Percentiles rank a stretch among this genome's conserved stretches.
Conservation (phyloP, 2,329 filamentous ascomycete genomes). For the Penicillium brevicompactum region DNA sequence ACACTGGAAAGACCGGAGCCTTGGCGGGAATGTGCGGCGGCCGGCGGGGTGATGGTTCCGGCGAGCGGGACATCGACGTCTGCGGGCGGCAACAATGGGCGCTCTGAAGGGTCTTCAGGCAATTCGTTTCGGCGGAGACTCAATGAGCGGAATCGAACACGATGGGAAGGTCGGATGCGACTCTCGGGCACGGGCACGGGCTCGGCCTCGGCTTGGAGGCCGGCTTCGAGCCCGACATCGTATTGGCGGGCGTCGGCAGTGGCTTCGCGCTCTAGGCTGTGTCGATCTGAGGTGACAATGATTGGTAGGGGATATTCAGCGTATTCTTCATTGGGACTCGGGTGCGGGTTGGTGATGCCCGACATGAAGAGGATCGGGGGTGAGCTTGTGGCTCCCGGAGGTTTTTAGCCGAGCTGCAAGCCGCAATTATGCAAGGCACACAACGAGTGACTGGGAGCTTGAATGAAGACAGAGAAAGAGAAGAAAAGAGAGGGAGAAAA, state of each 20-base stretch:
- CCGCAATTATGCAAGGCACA: slow-evolving; percentile 8
- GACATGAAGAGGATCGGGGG: slow-evolving; percentile 15
- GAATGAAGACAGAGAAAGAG: neutral
- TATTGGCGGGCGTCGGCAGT: slow-evolving; percentile 21
- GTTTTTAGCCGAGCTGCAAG: slow-evolving; percentile 5
- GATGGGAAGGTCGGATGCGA: slow-evolving; percentile 16
- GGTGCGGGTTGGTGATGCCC: slow-evolving; percentile 20
- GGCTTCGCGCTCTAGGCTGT: slow-evolving; percentile 19
- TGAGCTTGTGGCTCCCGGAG: slow-evolving; percentile 1
- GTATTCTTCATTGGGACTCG: slow-evolving; percentile 27
- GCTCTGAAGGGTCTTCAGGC: slow-evolving; percentile 5
- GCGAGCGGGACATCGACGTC: slow-evolving; percentile 17
- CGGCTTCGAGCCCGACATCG: slow-evolving; percentile 4
- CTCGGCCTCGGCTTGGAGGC: slow-evolving; percentile 4
- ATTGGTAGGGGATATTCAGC: slow-evolving; percentile 20
- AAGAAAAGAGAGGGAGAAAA: neutral
- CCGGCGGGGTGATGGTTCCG: slow-evolving; percentile 27
- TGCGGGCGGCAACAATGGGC: slow-evolving; percentile 17
- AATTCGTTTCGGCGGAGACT: slow-evolving; percentile 8
- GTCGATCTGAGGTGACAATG: slow-evolving; percentile 9
- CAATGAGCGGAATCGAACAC: slow-evolving; percentile 26
- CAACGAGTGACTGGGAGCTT: neutral
- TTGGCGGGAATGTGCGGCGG: slow-evolving; percentile 21
- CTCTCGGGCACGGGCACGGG: neutral
- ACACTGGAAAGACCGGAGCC: slow-evolving; percentile 13